These are phyloP conservation scores for Eragrostis curvula DNA, from an alignment of 176 grass and related monocot species.

Conservation along the genomic window DNA sequence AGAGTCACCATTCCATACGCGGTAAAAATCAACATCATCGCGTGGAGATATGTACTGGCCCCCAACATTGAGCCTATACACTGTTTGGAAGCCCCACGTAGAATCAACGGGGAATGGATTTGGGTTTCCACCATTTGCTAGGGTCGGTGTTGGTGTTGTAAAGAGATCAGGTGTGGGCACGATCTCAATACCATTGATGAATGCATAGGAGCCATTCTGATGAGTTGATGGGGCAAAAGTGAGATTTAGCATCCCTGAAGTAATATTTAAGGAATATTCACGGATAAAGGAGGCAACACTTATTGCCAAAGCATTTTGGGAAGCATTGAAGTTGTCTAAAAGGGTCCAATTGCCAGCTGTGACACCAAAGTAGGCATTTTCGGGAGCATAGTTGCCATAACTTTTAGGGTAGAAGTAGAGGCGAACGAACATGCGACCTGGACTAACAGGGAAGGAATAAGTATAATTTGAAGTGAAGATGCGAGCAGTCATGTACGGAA, in stretches of 20 bases:
- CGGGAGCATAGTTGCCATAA: constrained; percentile 30
- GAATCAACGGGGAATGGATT: neutral
- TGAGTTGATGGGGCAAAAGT: constrained; percentile 55
- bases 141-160: neutral
- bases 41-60: constrained; percentile 38
- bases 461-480: constrained; percentile 68
- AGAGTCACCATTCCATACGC: constrained; percentile 53
- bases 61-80: constrained; percentile 81
- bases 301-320: constrained; percentile 23
- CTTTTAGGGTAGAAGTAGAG: constrained; percentile 70
- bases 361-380: constrained; percentile 58
- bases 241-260: constrained; percentile 46
- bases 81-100: constrained; percentile 45
- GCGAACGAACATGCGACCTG: constrained; percentile 64
- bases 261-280: constrained; percentile 67
- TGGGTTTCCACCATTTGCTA: constrained; percentile 12
- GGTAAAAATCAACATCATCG: constrained; percentile 50
- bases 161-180: constrained; percentile 62
- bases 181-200: constrained; percentile 83
- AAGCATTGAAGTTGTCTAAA: constrained; percentile 62
- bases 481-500: constrained; percentile 47
- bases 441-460: constrained; percentile 57
- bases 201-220: constrained; percentile 52
- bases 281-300: constrained; percentile 26
- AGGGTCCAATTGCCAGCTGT: constrained; percentile 30